A percentile compares a stretch with the other conserved stretches of the same genome.
These are phyloP conservation scores for Daedaleopsis nitida DNA, from an alignment of 768 basidiomycete genomes.

Conservation along the genomic window DNA sequence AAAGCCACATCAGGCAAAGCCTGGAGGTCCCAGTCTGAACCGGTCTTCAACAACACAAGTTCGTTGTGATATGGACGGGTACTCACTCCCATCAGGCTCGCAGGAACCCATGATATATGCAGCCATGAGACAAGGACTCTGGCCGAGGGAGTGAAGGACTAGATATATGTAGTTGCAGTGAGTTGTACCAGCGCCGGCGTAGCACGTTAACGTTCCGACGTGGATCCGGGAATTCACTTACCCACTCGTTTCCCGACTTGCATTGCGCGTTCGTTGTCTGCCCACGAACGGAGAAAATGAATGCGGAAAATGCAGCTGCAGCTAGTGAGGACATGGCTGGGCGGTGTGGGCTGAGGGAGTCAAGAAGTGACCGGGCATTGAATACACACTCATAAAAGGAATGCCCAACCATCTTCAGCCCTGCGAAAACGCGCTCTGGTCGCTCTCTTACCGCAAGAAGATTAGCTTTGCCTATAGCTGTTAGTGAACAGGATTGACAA, in stretches of 20 bases:
- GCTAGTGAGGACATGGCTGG: neutral
- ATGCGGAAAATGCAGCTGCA: neutral
- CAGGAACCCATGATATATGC: conserved; percentile 45
- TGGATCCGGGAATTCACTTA: neutral
- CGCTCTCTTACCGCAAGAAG: neutral
- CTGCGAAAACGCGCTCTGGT: neutral
- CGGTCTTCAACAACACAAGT: neutral
- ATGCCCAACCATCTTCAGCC: neutral
- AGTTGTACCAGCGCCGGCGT: too few species aligned
- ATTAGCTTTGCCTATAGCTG: neutral
- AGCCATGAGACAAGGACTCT: conserved; percentile 49
- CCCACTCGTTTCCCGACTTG: neutral
- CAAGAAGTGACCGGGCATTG: too few species aligned
- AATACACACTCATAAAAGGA: too few species aligned
- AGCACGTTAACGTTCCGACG: too few species aligned
- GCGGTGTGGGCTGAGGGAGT: too few species aligned
- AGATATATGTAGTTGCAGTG: neutral
- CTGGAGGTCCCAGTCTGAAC: conserved; percentile 38
- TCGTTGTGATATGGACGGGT: neutral
- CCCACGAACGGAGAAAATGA: neutral
- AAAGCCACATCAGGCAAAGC: conserved; percentile 33
- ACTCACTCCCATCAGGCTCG: conserved; percentile 36
- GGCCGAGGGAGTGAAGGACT: conserved; percentile 41
- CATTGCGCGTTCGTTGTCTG: conserved; percentile 6
- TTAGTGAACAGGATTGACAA: neutral